Base-by-base conservation (phyloP, 805 yeast genomes). In the Scheffersomyces ergatensis region DNA sequence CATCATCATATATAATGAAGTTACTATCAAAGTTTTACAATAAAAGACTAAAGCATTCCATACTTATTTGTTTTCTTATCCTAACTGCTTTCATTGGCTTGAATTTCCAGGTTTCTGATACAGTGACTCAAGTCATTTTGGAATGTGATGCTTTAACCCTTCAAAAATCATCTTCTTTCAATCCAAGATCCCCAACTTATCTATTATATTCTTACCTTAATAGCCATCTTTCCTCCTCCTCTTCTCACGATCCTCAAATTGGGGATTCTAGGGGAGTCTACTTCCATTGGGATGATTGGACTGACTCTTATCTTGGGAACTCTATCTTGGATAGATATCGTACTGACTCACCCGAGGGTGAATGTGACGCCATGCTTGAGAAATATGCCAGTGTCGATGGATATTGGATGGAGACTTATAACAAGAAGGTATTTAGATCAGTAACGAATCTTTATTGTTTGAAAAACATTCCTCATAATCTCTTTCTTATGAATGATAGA, bases 281-380 rank as follows among this genome's bases (percentile, higher is more conserved):
- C 42, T 65, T 65, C 49, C 72, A 66, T 48, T 66, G 72, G 72
- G 72, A 66, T 43, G 69, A 66, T 45, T 65, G 69, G 66, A 53
- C 62, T 17, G 71, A 64, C 40, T 41, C 59, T 25, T 41, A 45
- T 13, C 57, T 62, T 5, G 68, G 52, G 0, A 42, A 58, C 36
- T 12, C 42, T 11, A 30, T 57, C 3, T 42, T 66, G 14, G 44
- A 46, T 16, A 26, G 39, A 11, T 53, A 46, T 24, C 46, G 62
- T 20, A 30, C 34, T 7, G 21, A 35, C 3, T 38, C 35, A 8
- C 44, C 29, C 48, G 48, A 46, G 4, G 67, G 66, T 3, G 11
- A 36, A 19, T 65, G 71, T 41, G 59, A 53, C 21, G 34, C 37
- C n/a, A 34, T 34, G 8, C 33, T 60, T 17, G 39, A 38, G 5